Base-by-base conservation (phyloP, 768 basidiomycete species). In the Saitozyma sp. region DNA sequence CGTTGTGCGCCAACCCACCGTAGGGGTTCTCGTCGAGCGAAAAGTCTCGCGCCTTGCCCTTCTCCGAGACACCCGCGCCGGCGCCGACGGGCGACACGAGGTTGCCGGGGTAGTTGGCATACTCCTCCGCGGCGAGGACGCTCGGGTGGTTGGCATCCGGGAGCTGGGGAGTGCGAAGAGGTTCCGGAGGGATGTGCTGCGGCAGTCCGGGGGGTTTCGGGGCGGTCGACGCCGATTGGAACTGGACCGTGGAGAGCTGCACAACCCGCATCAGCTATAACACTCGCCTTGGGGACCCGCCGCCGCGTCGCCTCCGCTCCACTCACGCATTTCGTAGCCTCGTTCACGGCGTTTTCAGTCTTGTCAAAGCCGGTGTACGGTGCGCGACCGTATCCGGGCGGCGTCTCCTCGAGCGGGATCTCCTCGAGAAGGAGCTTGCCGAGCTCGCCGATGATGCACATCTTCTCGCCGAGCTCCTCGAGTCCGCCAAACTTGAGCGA, bases 401-500 rank as follows among this genome's bases (percentile, higher is more conserved):
- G 86, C 0, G 91, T 91, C 17, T 81, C 79, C n/a, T 89, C 88
- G 63, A 90, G 85, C 1, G 91, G 86, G 13, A 96, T 88, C 83
- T 89, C 90, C 86, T 84, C 82, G 45, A 84, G 78, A 43, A 85
- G 71, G 13, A 81, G 76, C 70, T 82, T 85, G 13, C 84, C 85
- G 10, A 84, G 74, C 49, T 84, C 82, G 14, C 84, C 84, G 37
- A 83, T 83, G 43, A 85, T 83, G 81, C 84, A 74, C 59, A 90
- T 89, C 79, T 91, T 94, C 80, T 93, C 89, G 57, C 88, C 89
- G 60, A 86, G 87, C 78, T 96, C 93, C 50, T 87, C 78, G 50
- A 95, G 79, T 7, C 90, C 92, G 20, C 91, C 91, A 74, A 94
- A 93, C 81, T 95, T 94, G 70, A 90, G 80, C 0, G 85, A 85